Evolutionary conservation across 768 basidiomycete species (phyloP), one percentile per base, ranked within the genome.

Genomic region (Auriscalpium microsporum): DNA sequence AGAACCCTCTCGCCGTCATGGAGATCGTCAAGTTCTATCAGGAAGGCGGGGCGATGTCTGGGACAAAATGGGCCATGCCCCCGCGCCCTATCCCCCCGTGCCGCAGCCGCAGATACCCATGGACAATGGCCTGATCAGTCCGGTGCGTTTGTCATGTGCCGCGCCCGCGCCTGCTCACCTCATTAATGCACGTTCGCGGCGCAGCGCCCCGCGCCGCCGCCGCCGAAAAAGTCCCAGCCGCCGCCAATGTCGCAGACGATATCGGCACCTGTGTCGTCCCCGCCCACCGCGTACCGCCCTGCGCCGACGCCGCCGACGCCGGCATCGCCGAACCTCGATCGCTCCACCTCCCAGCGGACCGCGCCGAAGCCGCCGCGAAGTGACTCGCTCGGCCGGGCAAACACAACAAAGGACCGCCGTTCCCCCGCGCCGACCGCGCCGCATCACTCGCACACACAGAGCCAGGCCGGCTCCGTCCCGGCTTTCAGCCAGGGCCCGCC

Each of bases 11-110:
- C 71, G 93, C 93, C 4, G 93, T 98, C 58, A 93, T 94, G 83
- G 96, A 97, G 66, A 95, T 98, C 59, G 95, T 99, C 69, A 94
- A 94, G 66, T 97, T 98, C 73, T 98, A 96, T 70, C 95, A 98
- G 65, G 90, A 94, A 70, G 82, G 87, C 37, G 79, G 83, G 80
- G 81, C 56, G 85, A 85, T 64, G 84, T 83, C 35, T 93, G 89
- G 90, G 89, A 88, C 70, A 93, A 92, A 77, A 79, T 91, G 70
- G 87, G 84, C 34, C 64, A 66, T 34, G 62, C 67, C 8, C 56
- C 67, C n/a, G 52, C 62, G 8, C 64, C 68, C 57, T 54, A 10
- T 50, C 52, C 34, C 53, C 56, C 52, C 45, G 16, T 35, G 33
- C 37, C 48, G 67, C 64, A 11, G 48, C 59, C 53, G 56, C 68